Evolutionary conservation across 2,329 filamentous ascomycete genomes (phyloP).

Genomic region (Aspergillus sp.): DNA sequence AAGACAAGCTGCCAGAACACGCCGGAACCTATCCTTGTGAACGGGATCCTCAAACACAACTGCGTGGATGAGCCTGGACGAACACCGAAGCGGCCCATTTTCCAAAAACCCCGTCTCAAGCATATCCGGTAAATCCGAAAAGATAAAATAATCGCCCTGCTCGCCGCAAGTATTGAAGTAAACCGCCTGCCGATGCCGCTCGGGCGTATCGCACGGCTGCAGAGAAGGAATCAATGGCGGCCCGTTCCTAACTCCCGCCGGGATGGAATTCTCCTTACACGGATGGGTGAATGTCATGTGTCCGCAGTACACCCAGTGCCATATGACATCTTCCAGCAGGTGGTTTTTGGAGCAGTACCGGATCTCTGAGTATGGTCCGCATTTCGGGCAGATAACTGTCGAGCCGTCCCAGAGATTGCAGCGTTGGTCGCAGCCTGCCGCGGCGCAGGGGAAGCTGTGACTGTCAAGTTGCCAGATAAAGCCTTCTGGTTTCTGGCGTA

Average conservation of each 20-base stretch:
- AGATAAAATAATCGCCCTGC: slow-evolving; percentile 30
- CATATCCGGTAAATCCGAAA: slow-evolving; percentile 19
- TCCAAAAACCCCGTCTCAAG: slow-evolving; percentile 5
- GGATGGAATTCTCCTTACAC: slow-evolving; percentile 14
- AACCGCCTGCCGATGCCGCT: slow-evolving; percentile 30
- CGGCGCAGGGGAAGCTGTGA: slow-evolving; percentile 39
- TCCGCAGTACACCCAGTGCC: slow-evolving; percentile 27
- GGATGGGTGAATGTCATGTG: slow-evolving; percentile 14
- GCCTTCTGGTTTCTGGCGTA: slow-evolving; percentile 9
- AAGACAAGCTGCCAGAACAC: slow-evolving; percentile 24
- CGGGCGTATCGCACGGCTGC: slow-evolving; percentile 23
- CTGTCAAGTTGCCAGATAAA: slow-evolving; percentile 40
- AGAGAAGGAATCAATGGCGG: slow-evolving; percentile 21
- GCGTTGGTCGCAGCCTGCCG: slow-evolving; percentile 17
- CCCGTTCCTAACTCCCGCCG: slow-evolving; percentile 10
- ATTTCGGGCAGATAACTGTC: slow-evolving; percentile 31
- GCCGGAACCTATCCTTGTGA: slow-evolving; percentile 28
- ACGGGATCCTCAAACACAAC: slow-evolving; percentile 17
- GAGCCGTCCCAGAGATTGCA: slow-evolving; percentile 25
- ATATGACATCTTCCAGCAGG: slow-evolving; percentile 25
- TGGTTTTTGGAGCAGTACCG: slow-evolving; percentile 34
- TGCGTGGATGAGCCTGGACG: slow-evolving; percentile 11
- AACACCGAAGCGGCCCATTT: slow-evolving; percentile 13
- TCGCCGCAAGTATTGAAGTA: slow-evolving; percentile 18
- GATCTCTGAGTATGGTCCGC: slow-evolving; percentile 31